Evolutionary conservation across 2,329 filamentous ascomycete species (phyloP).

Genomic region (Daldinia eschscholtzii): DNA sequence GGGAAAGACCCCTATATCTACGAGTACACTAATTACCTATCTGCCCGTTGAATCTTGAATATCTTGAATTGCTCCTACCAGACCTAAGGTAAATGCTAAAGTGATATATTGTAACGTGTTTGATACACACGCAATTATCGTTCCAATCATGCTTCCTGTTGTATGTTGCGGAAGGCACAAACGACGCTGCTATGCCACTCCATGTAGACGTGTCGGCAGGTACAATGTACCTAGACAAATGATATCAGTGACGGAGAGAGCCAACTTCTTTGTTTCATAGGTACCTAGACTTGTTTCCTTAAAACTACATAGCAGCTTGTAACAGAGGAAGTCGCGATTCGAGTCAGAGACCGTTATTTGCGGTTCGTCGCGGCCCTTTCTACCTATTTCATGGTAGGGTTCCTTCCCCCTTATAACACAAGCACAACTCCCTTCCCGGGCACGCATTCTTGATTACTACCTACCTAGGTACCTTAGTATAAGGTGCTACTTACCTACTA

Average conservation of each 20-base stretch:
- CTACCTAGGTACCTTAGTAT: not conserved
- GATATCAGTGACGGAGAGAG: not conserved
- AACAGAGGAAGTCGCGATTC: slow-evolving; percentile 1
- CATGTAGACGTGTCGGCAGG: not conserved
- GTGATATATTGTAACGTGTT: not conserved
- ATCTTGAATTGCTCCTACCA: not conserved
- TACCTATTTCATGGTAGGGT: not conserved
- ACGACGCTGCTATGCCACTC: slow-evolving; percentile 4
- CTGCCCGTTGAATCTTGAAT: not conserved
- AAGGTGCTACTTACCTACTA: too few species aligned
- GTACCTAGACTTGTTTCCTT: not conserved
- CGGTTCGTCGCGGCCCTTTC: not conserved
- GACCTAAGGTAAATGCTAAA: not conserved
- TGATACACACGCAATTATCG: not conserved
- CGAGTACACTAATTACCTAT: not conserved
- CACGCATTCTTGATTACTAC: not conserved
- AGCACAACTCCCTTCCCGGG: not conserved
- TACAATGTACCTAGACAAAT: not conserved
- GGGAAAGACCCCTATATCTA: not conserved
- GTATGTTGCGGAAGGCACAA: slow-evolving; percentile 17
- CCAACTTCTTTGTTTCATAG: not conserved
- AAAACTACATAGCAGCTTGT: not conserved
- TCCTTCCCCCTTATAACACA: slow-evolving; percentile 1
- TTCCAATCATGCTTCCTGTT: slow-evolving; percentile 2
- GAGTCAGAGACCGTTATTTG: not conserved